phyloP scores from a whole-genome alignment of 2,329 filamentous ascomycete genomes.

The Fusarium nisikadoi region DNA sequence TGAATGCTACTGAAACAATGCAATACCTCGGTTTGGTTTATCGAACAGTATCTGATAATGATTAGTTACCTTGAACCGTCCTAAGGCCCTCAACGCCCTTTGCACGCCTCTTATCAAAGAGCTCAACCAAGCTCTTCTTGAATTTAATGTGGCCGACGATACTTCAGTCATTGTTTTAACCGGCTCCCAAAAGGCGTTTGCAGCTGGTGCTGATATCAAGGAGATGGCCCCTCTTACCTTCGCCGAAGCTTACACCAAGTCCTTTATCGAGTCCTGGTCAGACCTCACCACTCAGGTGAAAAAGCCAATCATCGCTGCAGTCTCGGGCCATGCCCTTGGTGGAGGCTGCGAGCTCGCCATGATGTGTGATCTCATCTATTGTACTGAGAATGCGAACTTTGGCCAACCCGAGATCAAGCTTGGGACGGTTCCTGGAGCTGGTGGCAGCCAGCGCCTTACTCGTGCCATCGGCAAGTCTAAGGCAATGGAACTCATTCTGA shows the following conservation, averaged over 20 bases:
- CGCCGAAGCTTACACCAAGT: conserved; percentile 83
- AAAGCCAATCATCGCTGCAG: conserved; percentile 93
- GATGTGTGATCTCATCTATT: conserved; percentile 97
- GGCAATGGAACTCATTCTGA: conserved; percentile 92
- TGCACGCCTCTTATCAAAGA: conserved; percentile 91
- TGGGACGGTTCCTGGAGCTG: conserved; percentile 90
- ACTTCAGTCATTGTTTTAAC: conserved; percentile 86
- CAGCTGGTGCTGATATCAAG: conserved; percentile 97
- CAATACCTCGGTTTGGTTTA: neutral
- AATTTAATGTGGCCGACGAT: conserved; percentile 74
- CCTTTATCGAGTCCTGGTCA: conserved; percentile 97
- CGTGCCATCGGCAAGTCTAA: conserved; percentile 83
- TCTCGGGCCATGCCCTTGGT: conserved; percentile 93
- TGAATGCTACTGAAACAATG: conserved; percentile 59
- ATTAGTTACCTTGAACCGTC: conserved; percentile 89
- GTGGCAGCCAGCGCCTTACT: conserved; percentile 89
- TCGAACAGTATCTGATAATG: neutral
- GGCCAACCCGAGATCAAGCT: conserved; percentile 98
- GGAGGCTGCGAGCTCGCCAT: conserved; percentile 96
- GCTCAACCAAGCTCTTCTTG: conserved; percentile 80
- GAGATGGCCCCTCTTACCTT: conserved; percentile 97
- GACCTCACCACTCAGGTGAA: conserved; percentile 84
- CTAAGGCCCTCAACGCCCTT: conserved; percentile 94
- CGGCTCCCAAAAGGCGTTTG: conserved; percentile 89
- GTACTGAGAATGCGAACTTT: conserved; percentile 85